These are phyloP conservation scores for Phaseolus lunatus DNA, from an alignment of 306 rosid genomes.

Conservation along the genomic window DNA sequence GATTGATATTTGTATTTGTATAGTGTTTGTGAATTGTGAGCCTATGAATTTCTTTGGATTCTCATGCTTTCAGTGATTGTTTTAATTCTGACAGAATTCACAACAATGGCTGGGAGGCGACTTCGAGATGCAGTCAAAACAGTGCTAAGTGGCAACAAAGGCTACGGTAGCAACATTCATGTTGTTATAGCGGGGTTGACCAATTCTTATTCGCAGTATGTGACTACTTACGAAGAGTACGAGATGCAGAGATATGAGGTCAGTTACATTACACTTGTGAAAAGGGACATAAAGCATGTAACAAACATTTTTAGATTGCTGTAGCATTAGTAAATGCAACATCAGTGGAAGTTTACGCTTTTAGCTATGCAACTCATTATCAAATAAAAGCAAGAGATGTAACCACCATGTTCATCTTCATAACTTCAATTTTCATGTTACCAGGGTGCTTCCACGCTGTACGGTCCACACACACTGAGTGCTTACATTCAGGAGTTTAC, in stretches of 20 bases:
- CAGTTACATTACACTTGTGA: constrained; percentile 46
- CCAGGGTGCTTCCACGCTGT: constrained; percentile 92
- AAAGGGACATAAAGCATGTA: constrained; percentile 29
- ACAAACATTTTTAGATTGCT: constrained; percentile 9
- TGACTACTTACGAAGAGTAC: constrained; percentile 90
- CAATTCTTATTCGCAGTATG: constrained; percentile 89
- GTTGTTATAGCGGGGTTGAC: constrained; percentile 95
- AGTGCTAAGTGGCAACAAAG: constrained; percentile 58
- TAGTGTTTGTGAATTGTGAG: neutral
- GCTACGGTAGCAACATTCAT: constrained; percentile 57
- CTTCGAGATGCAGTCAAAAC: constrained; percentile 94
- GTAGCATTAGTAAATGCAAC: constrained; percentile 12
- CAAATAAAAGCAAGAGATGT: constrained; percentile 22
- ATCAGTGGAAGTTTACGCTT: neutral
- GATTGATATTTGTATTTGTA: neutral
- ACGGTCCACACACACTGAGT: constrained; percentile 91
- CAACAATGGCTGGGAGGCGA: constrained; percentile 98
- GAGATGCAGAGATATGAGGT: constrained; percentile 95
- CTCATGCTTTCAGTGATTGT: constrained; percentile 38
- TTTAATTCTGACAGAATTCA: constrained; percentile 67
- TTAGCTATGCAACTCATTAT: neutral
- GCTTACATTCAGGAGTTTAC: constrained; percentile 93
- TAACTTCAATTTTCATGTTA: constrained; percentile 37
- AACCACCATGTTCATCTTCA: neutral
- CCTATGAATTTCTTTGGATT: constrained; percentile 35